phyloP scores from a whole-genome alignment of 2,329 filamentous ascomycete species.

The Cytospora leucostoma region DNA sequence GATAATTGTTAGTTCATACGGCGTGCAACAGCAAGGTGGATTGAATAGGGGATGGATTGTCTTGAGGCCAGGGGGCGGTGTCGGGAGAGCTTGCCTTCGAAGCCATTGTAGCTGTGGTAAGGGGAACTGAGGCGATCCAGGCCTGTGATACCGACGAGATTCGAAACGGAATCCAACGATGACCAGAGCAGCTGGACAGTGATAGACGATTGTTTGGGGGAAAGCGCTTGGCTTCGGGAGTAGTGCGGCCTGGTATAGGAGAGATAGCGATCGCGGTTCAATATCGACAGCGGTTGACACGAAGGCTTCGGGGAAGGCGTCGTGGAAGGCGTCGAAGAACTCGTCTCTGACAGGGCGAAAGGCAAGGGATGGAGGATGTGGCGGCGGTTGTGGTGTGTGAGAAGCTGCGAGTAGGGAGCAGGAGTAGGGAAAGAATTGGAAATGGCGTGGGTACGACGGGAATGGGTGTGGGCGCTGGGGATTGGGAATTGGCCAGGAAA shows the following conservation, averaged over 20 bases:
- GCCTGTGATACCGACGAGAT: conserved; percentile 22
- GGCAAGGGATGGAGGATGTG: conserved; percentile 17
- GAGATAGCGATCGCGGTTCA: conserved; percentile 17
- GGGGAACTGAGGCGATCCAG: conserved; percentile 14
- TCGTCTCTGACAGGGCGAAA: conserved; percentile 7
- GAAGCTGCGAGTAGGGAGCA: conserved; percentile 18
- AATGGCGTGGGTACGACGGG: conserved; percentile 24
- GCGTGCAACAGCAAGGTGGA: conserved; percentile 8
- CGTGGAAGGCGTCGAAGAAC: conserved; percentile 2
- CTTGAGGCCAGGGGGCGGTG: conserved; percentile 3
- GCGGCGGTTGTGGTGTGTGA: conserved; percentile 19
- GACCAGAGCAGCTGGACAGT: conserved; percentile 28
- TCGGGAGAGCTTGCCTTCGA: conserved; percentile 40
- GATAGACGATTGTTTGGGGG: conserved; percentile 9
- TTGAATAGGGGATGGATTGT: conserved; percentile 26
- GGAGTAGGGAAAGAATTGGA: conserved; percentile 25
- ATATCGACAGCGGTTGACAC: conserved; percentile 6
- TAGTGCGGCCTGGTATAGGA: conserved; percentile 19
- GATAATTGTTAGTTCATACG: conserved; percentile 13
- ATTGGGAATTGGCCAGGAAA: conserved; percentile 19
- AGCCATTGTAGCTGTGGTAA: conserved; percentile 39
- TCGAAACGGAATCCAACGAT: conserved; percentile 11
- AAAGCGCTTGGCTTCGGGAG: conserved; percentile 6
- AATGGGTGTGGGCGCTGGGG: conserved; percentile 19
- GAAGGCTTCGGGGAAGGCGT: conserved; percentile 6